Evolutionary conservation across 2,329 filamentous ascomycete species (phyloP).

Genomic region (Tothia fuscella): DNA sequence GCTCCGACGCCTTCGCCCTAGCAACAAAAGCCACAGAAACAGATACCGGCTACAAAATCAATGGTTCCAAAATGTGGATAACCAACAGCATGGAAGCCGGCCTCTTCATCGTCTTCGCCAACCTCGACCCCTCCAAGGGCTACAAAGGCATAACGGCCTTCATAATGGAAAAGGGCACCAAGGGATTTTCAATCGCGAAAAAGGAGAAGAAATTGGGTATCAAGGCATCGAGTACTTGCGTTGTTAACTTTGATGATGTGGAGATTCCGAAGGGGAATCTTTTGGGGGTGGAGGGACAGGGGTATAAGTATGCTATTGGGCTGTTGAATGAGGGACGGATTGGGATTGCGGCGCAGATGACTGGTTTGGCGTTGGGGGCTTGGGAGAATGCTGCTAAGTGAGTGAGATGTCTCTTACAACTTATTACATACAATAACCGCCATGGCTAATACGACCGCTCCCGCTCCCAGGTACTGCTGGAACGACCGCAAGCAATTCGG

Average conservation of each 20-base stretch:
- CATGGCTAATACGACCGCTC: conserved; percentile 13
- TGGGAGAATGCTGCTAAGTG: conserved; percentile 85
- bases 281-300: conserved; percentile 76
- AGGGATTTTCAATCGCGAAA: conserved; percentile 91
- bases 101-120: conserved; percentile 97
- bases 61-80: conserved; percentile 98
- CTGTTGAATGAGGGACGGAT: conserved; percentile 94
- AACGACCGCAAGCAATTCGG: conserved; percentile 98
- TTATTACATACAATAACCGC: too few relatives aligned
- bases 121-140: conserved; percentile 79
- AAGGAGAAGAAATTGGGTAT: conserved; percentile 99
- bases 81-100: conserved; percentile 90
- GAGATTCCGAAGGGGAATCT: conserved; percentile 79
- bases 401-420: too few relatives aligned
- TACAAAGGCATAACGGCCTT: conserved; percentile 98
- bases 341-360: conserved; percentile 98
- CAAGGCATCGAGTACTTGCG: conserved; percentile 88
- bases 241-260: conserved; percentile 95
- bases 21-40: conserved; percentile 84
- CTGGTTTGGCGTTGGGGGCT: conserved; percentile 82
- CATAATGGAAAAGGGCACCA: conserved; percentile 77
- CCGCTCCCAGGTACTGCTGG: conserved; percentile 63
- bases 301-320: conserved; percentile 95
- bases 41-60: conserved; percentile 71
- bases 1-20: conserved; percentile 91